Base-by-base conservation (phyloP, 805 yeast species). In the Spathaspora gorwiae region DNA sequence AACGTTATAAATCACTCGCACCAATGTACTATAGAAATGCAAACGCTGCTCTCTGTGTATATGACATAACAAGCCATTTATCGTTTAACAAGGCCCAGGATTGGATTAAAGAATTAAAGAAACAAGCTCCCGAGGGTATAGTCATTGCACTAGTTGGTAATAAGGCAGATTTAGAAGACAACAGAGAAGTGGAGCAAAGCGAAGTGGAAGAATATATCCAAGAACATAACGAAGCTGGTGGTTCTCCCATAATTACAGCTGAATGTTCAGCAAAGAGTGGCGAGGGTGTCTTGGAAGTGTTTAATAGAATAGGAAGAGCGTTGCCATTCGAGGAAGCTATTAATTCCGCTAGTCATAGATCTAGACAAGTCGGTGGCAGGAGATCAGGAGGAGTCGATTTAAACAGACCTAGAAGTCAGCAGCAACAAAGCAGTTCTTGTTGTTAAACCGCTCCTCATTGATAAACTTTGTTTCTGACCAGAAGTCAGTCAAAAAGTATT, bases 61-160 rank as follows among this genome's bases (percentile, higher is more conserved):
- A 80, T 57, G 95, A 86, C 60, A 79, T 86, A 44, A 83, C 90
- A 1, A 81, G 79, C 51, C 72, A 75, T 34, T 72, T 84, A 6
- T 87, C 96, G 2, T 70, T 84, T 44, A 74, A 72, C 40, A 80
- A 82, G 57, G 92, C 92, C 2, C 80, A 82, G 54, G 79, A 80
- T 39, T 86, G 92, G 92, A 81, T 84, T 33, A 81, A 83, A 55
- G 94, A 86, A 62, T 66, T 86, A 49, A 87, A 87, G 65, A 81
- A 84, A 50, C 97, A 90, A 61, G 95, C 95, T 60, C 79, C 78
- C 11, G 60, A 76, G 45, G 79, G 82, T 44, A 80, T 90, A 43
- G 82, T 90, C 38, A 87, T 94, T 51, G 88, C 92, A 31, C 63
- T 86, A 35, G 87, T 83, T n/a, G 95, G 90, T n/a, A 86, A 86